Conservation (phyloP, 2,329 filamentous ascomycete species). For the Fusarium ramigenum region DNA sequence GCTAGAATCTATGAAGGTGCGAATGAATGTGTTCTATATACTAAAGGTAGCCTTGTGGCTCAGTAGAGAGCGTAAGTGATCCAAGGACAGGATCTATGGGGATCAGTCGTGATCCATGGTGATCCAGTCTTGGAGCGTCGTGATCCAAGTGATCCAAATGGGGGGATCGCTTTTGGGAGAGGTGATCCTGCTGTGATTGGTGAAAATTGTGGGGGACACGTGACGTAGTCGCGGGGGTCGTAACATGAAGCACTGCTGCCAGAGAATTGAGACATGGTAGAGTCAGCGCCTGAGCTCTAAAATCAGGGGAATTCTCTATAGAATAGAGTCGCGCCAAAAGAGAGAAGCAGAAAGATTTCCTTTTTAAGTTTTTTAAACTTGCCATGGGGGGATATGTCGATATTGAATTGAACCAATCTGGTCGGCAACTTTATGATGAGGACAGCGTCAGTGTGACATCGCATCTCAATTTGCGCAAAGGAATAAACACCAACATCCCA, state of each 20-base stretch:
- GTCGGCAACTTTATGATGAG: fast-evolving
- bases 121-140: too few species aligned
- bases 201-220: too few species aligned
- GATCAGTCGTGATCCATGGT: too few species aligned
- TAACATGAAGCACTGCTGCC: neutral
- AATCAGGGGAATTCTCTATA: fast-evolving
- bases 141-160: too few species aligned
- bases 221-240: too few species aligned
- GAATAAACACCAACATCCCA: neutral
- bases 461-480: neutral
- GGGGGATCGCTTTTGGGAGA: too few species aligned
- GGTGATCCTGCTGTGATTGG: too few species aligned
- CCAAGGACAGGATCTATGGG: too few species aligned
- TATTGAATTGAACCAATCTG: fast-evolving
- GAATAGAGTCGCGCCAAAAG: fast-evolving
- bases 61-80: too few species aligned
- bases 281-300: neutral
- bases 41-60: too few species aligned
- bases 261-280: neutral
- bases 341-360: fast-evolving
- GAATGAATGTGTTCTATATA: too few species aligned
- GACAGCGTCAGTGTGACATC: fast-evolving
- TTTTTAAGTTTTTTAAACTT: fast-evolving
- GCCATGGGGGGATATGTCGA: fast-evolving
- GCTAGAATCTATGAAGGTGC: too few species aligned